phyloP scores from a whole-genome alignment of 2,329 filamentous ascomycete species.

The Cytospora mali region DNA sequence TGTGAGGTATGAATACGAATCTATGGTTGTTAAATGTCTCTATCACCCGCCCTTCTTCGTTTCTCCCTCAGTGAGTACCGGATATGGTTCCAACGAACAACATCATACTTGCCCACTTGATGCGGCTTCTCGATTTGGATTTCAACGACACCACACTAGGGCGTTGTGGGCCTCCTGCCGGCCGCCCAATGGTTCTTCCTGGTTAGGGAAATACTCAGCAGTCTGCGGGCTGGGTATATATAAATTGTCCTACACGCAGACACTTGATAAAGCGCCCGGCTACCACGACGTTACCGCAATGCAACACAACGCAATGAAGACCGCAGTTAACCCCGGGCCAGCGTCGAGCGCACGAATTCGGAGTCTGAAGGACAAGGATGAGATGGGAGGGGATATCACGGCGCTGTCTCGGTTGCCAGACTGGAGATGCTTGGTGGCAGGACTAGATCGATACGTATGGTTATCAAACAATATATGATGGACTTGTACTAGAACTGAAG shows the following conservation, averaged over 20 bases:
- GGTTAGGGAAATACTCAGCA: too few relatives aligned
- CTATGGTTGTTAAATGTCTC: background rate
- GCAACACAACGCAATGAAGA: background rate
- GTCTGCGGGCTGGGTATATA: background rate
- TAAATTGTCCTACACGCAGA: background rate
- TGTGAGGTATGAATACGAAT: background rate
- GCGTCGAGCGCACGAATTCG: background rate
- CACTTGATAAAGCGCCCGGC: background rate
- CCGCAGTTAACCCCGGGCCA: background rate
- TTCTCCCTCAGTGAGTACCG: background rate
- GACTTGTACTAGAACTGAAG: background rate
- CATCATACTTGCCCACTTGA: background rate
- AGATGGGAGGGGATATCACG: background rate
- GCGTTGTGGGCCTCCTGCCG: background rate
- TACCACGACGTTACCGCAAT: background rate
- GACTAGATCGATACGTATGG: too few relatives aligned
- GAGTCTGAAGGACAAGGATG: background rate
- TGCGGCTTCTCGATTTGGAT: background rate
- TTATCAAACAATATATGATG: too few relatives aligned
- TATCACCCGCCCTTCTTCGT: background rate
- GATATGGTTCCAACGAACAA: background rate
- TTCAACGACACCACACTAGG: background rate
- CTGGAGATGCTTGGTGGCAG: too few relatives aligned
- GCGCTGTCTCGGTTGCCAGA: too few relatives aligned
- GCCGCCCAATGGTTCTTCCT: background rate